Percentiles rank a stretch among this genome's conserved stretches.
Conservation (phyloP, 2,329 filamentous ascomycete genomes). For the Eutypella sp. region DNA sequence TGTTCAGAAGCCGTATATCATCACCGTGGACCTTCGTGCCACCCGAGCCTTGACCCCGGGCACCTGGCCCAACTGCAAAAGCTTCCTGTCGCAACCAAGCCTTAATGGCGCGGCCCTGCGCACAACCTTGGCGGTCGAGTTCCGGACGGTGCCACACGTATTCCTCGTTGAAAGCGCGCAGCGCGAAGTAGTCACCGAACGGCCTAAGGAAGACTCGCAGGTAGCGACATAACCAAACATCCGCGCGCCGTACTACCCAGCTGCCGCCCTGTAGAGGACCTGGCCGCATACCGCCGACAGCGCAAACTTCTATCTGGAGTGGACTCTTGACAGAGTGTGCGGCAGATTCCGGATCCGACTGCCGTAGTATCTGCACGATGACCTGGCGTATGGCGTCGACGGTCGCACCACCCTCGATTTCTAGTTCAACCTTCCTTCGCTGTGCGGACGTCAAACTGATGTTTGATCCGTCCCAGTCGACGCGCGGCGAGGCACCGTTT, state of each 20-base stretch:
- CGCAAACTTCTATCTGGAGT: conserved; percentile 24
- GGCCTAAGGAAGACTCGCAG: conserved; percentile 22
- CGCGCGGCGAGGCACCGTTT: conserved; percentile 11
- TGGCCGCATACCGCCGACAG: conserved; percentile 24
- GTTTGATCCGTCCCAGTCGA: conserved; percentile 10
- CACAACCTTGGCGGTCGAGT: conserved; percentile 7
- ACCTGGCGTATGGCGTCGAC: conserved; percentile 21
- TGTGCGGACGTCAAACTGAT: conserved; percentile 8
- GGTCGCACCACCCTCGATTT: conserved; percentile 22
- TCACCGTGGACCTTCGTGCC: conserved; percentile 9
- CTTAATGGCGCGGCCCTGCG: conserved; percentile 11
- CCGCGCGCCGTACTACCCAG: conserved; percentile 26
- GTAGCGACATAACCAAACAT: conserved; percentile 27
- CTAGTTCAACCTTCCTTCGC: conserved; percentile 6
- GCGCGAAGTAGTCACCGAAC: conserved; percentile 18
- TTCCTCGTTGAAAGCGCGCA: conserved; percentile 26
- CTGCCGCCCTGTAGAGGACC: conserved; percentile 26
- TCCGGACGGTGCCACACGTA: conserved; percentile 26
- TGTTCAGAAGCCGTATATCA: conserved; percentile 14
- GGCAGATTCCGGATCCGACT: conserved; percentile 2
- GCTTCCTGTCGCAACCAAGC: conserved; percentile 12
- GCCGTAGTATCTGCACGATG: conserved; percentile 16
- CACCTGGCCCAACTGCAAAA: conserved; percentile 11
- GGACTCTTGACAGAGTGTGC: conserved; percentile 14
- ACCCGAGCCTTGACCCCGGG: too few species aligned